phyloP scores from a whole-genome alignment of 1,284 basidiomycete species.

The Mycena citricolor region DNA sequence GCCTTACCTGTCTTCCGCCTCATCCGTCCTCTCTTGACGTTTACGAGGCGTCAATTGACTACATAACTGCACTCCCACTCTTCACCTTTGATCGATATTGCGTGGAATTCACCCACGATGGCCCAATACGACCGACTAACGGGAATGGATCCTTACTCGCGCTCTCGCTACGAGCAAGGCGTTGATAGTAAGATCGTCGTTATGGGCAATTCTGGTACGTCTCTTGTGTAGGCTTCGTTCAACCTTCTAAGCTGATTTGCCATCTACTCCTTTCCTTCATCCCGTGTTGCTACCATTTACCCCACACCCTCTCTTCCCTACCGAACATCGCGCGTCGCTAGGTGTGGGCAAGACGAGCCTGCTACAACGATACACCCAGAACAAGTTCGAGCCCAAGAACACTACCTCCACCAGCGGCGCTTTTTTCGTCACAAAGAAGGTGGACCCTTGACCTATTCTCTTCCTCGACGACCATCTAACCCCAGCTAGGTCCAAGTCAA shows the following conservation, averaged over 20 bases:
- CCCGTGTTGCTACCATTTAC: slow-evolving; percentile 8
- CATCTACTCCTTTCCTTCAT: slow-evolving; percentile 9
- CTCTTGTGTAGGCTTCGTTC: slow-evolving; percentile 3
- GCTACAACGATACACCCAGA: slow-evolving; percentile 86
- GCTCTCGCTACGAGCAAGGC: slow-evolving; percentile 71
- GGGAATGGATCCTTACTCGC: slow-evolving; percentile 60
- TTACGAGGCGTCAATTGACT: no score
- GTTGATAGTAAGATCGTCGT: slow-evolving; percentile 97
- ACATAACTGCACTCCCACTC: no score
- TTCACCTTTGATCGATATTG: no score
- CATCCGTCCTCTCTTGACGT: no score
- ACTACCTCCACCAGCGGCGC: slow-evolving; percentile 93
- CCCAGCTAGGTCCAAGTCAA: slow-evolving; percentile 64
- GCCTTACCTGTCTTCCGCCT: slow-evolving; percentile 26
- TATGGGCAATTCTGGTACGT: slow-evolving; percentile 88
- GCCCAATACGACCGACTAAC: slow-evolving; percentile 45
- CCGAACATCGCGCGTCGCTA: slow-evolving; percentile 29
- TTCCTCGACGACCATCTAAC: background rate
- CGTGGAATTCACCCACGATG: no score
- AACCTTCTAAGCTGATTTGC: background rate
- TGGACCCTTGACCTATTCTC: background rate
- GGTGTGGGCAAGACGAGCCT: slow-evolving; percentile 96
- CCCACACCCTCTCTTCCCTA: background rate
- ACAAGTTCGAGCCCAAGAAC: slow-evolving; percentile 84
- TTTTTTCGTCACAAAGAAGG: slow-evolving; percentile 94